Conservation (phyloP, 371 early-diverging fungal species). For the Mortierella sp. region DNA sequence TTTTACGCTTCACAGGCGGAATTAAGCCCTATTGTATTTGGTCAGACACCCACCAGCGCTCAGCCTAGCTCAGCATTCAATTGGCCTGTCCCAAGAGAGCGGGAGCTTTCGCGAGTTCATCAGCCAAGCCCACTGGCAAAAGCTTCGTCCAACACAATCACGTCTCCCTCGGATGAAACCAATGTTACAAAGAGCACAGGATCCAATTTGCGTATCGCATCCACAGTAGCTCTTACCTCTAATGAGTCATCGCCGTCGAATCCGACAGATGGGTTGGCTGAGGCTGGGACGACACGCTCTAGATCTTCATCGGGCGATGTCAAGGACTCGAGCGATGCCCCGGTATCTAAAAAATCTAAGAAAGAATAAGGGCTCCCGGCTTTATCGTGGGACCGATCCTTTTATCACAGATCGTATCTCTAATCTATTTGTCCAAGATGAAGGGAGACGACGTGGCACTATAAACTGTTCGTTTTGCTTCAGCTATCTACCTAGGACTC, state of each 20-base stretch:
- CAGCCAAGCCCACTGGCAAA: conserved; percentile 51
- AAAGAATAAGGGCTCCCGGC: background rate
- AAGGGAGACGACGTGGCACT: background rate
- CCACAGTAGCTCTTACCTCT: conserved; percentile 18
- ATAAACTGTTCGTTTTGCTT: no score
- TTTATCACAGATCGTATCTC: background rate
- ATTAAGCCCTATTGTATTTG: conserved; percentile 49
- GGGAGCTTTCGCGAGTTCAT: conserved; percentile 40
- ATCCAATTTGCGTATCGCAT: conserved; percentile 39
- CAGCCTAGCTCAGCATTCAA: conserved; percentile 44
- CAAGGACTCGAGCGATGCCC: conserved; percentile 10
- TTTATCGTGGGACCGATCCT: background rate
- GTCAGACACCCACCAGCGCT: conserved; percentile 50
- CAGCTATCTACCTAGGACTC: no score
- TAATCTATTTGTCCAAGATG: background rate
- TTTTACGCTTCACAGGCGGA: conserved; percentile 65
- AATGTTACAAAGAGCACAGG: conserved; percentile 13
- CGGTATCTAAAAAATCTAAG: conserved; percentile 28
- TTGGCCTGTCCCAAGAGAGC: conserved; percentile 47
- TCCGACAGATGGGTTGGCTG: conserved; percentile 20
- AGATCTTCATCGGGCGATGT: conserved; percentile 9
- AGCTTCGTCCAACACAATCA: conserved; percentile 7
- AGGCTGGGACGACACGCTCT: conserved; percentile 8
- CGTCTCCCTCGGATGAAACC: background rate
- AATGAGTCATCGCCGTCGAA: conserved; percentile 16